Percentiles rank a stretch among this genome's conserved stretches.
Evolutionary conservation across 2,329 filamentous ascomycete genomes (phyloP).

Genomic region (Leptosphaerulina australis): DNA sequence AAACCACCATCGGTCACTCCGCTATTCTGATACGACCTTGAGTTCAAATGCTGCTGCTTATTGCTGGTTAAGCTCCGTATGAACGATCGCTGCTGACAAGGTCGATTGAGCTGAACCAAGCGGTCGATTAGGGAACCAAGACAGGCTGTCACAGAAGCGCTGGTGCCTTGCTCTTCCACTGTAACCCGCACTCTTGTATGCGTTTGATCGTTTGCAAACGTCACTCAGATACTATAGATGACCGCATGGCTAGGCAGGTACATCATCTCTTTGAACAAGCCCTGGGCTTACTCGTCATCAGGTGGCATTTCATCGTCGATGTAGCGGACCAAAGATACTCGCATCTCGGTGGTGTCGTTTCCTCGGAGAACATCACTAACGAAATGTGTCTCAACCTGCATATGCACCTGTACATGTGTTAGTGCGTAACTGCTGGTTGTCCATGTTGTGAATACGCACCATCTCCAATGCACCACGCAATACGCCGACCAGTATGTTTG

Average conservation of each 20-base stretch:
- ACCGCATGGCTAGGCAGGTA: neutral
- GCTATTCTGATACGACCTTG: neutral
- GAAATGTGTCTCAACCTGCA: conserved; percentile 98
- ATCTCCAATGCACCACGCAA: conserved; percentile 91
- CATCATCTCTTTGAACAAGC: neutral
- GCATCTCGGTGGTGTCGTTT: conserved; percentile 97
- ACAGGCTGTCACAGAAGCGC: neutral
- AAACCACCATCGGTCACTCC: neutral
- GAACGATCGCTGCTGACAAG: neutral
- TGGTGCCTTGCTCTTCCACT: neutral
- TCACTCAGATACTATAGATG: neutral
- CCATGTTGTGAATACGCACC: conserved; percentile 59
- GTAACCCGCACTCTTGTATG: neutral
- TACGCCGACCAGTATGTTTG: conserved; percentile 94
- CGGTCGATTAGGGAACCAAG: neutral
- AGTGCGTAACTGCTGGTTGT: neutral
- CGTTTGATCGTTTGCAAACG: neutral
- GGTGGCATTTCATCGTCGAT: conserved; percentile 98
- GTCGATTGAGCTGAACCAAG: neutral
- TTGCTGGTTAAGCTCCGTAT: neutral
- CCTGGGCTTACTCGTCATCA: conserved; percentile 77
- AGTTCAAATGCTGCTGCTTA: neutral
- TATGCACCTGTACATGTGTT: conserved; percentile 68
- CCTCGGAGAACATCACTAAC: conserved; percentile 91
- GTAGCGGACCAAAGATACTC: conserved; percentile 87